Base-by-base conservation (phyloP, 2,329 filamentous ascomycete genomes). In the Emergomyces pasteurianus region DNA sequence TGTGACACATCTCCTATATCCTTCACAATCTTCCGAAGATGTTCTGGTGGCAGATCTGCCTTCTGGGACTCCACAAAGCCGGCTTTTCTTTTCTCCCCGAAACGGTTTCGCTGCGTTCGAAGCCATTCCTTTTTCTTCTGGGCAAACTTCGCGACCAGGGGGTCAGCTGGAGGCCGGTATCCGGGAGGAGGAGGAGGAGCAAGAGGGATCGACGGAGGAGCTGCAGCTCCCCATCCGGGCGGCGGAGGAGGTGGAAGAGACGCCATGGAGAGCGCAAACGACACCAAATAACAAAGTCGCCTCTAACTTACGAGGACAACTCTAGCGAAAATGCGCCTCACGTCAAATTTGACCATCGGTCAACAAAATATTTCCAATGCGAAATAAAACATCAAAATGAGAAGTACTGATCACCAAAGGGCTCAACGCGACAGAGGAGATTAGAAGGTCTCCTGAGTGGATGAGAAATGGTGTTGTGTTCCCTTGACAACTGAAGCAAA, bases 121-220 rank as follows among this genome's bases (percentile, higher is more conserved):
- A 97, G 81, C 95, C 95, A 99, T 86, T 96, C 92, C 74, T 91
- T 95, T 83, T 97, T 99, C 83, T 97, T 99, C 76, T 96, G 90
- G 61, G 92, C 90, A 71, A 96, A 95, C 78, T 99, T 99, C 58
- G 91, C 91, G 70, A 90, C 82, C 66, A 92, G 89, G 52, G 91
- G 87, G 72, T 97, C 87, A 66, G 86, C 82, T 28, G 87, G 84
- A 50, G 91, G 90, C 65, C 86, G 86, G 74, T 91, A 95, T 47
- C 90, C 90, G 31, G 91, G 91, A 28, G 92, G 91, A 59, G 92
- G 91, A 59, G 91, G 90, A 64, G 92, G 91, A 59, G 88, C 79
- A 70, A 80, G 69, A 64, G 79, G 77, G 69, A 81, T 77, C 8
- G 79, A 78, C 58, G 79, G 79, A 67, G 80, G 78, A 65, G 78